Evolutionary conservation across 768 basidiomycete species (phyloP).

Genomic region (Filobasidium floriforme): DNA sequence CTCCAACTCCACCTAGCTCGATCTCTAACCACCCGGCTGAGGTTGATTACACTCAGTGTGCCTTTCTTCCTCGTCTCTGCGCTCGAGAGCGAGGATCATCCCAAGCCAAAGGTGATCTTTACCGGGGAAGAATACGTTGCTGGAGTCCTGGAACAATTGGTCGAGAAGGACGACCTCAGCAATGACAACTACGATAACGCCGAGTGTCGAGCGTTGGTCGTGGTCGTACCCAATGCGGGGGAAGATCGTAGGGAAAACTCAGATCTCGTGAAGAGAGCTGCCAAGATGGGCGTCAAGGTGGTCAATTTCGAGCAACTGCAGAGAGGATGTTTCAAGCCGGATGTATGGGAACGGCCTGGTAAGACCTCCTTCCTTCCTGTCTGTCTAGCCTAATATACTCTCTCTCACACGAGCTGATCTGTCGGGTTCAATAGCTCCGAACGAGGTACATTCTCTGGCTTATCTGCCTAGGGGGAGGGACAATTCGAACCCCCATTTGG

Average conservation of each 20-base stretch:
- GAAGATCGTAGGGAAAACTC: too few species aligned
- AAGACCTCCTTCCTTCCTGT: too few species aligned
- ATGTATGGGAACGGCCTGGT: too few species aligned
- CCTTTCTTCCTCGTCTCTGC: slow-evolving; percentile 57
- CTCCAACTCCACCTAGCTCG: slow-evolving; percentile 32
- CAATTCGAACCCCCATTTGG: slow-evolving; percentile 18
- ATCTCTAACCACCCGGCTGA: slow-evolving; percentile 19
- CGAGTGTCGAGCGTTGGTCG: not conserved
- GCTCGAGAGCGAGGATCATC: slow-evolving; percentile 26
- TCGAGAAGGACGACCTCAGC: not conserved
- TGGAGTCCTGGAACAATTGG: slow-evolving; percentile 56
- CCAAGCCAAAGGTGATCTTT: slow-evolving; percentile 26
- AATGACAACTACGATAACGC: not conserved
- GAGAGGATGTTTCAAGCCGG: too few species aligned
- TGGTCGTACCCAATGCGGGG: not conserved
- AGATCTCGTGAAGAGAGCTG: too few species aligned
- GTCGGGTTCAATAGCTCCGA: too few species aligned
- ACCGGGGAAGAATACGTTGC: slow-evolving; percentile 23
- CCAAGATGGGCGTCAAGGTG: too few species aligned
- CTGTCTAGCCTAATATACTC: too few species aligned
- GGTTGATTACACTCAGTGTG: slow-evolving; percentile 50
- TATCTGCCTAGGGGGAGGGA: slow-evolving; percentile 7
- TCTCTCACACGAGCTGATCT: too few species aligned
- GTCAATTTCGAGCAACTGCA: too few species aligned
- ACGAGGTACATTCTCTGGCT: not conserved